Evolutionary conservation across 2,329 filamentous ascomycete genomes (phyloP).

Genomic region (Pseudopithomyces maydicus): DNA sequence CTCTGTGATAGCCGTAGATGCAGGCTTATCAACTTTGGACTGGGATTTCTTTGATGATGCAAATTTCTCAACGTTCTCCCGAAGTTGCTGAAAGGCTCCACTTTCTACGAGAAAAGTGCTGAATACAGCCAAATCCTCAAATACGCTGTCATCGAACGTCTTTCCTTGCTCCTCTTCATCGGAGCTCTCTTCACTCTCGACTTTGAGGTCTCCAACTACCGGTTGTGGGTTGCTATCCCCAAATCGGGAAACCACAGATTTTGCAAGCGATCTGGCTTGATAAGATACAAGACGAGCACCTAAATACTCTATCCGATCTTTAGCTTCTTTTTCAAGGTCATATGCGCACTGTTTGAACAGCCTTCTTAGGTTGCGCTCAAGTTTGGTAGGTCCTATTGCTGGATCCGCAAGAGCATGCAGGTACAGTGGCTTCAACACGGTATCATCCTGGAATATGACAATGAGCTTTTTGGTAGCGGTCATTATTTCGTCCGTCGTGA

Average conservation of each 20-base stretch:
- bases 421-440: constrained; percentile 7
- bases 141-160: constrained; percentile 13
- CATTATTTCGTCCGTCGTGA: constrained; percentile 10
- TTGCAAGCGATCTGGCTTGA: constrained; percentile 12
- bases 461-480: constrained; percentile 15
- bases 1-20: background rate
- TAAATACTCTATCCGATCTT: constrained; percentile 9
- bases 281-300: constrained; percentile 11
- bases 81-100: constrained; percentile 14
- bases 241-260: constrained; percentile 11
- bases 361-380: constrained; percentile 11
- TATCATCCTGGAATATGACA: constrained; percentile 8
- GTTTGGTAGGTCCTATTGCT: constrained; percentile 11
- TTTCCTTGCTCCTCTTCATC: constrained; percentile 8
- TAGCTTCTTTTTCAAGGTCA: constrained; percentile 9
- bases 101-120: constrained; percentile 20
- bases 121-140: constrained; percentile 15
- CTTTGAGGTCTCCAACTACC: background rate
- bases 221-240: background rate
- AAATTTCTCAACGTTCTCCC: constrained; percentile 15
- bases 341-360: constrained; percentile 13
- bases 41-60: background rate
- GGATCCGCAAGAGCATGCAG: constrained; percentile 3
- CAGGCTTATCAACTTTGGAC: background rate
- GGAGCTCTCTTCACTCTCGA: constrained; percentile 10